Conservation (phyloP, 2,329 filamentous ascomycete species). For the Apiospora arundinis region DNA sequence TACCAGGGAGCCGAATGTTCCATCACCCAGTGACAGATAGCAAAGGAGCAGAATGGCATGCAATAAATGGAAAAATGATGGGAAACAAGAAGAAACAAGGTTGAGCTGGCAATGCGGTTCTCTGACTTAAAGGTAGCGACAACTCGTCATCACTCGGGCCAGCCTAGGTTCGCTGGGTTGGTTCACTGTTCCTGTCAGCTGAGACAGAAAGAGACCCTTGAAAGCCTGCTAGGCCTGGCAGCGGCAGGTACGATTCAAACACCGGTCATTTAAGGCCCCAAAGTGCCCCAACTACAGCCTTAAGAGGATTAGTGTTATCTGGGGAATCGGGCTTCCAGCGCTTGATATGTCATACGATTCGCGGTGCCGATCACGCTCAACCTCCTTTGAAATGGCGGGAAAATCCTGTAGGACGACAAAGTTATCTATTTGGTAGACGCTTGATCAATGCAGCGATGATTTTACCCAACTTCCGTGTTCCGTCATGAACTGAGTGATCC, state of each 20-base stretch:
- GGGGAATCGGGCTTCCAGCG: constrained; percentile 9
- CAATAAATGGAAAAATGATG: background rate
- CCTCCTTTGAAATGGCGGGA: background rate
- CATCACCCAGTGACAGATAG: background rate
- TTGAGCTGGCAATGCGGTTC: constrained; percentile 4
- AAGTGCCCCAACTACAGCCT: background rate
- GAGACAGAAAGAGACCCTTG: constrained; percentile 14
- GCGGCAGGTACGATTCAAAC: constrained; percentile 17
- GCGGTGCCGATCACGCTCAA: background rate
- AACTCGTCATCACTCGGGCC: constrained; percentile 13
- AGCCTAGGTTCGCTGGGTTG: constrained; percentile 2
- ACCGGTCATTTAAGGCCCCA: background rate
- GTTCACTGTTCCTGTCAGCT: constrained; percentile 15
- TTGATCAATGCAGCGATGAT: background rate
- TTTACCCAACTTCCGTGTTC: background rate
- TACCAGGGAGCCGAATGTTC: background rate
- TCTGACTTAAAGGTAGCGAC: constrained; percentile 13
- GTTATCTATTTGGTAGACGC: background rate
- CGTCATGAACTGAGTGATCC: background rate
- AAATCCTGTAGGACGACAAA: background rate
- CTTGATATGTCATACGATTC: constrained; percentile 2
- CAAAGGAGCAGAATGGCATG: background rate
- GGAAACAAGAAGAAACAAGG: constrained; percentile 13
- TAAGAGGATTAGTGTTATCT: background rate
- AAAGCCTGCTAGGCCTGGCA: background rate